phyloP scores from a whole-genome alignment of 805 yeast genomes.

The Scheffersomyces spartinae region DNA sequence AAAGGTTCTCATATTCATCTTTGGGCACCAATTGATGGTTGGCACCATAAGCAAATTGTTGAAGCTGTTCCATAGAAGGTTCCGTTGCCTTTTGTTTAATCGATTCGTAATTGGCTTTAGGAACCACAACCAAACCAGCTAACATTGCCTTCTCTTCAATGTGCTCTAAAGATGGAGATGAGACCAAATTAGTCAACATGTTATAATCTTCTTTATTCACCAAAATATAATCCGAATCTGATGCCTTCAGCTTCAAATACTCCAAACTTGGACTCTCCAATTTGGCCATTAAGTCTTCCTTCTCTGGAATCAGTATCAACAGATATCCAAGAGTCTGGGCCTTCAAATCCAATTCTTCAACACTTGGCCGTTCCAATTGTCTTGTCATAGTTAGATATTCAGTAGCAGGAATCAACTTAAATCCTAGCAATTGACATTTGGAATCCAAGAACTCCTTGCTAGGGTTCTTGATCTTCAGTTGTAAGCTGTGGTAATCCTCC shows the following conservation, averaged over 20 bases:
- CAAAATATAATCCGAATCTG: conserved; percentile 6
- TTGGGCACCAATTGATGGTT: conserved; percentile 4
- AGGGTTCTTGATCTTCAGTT: no score
- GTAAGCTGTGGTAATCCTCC: no score
- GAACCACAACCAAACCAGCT: conserved; percentile 5
- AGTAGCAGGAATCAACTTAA: no score
- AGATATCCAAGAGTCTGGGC: conserved; percentile 1
- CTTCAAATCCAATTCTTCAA: conserved; percentile 1
- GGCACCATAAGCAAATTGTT: neutral
- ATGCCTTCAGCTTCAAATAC: conserved; percentile 13
- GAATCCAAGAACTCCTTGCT: no score
- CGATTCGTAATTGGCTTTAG: conserved; percentile 2
- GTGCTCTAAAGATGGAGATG: conserved; percentile 8
- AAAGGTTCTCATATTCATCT: conserved; percentile 9
- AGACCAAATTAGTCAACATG: conserved; percentile 7
- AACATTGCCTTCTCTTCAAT: conserved; percentile 5
- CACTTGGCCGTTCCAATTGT: neutral
- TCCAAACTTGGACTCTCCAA: conserved; percentile 10
- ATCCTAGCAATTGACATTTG: no score
- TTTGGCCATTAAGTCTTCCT: conserved; percentile 1
- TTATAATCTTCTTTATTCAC: conserved; percentile 4
- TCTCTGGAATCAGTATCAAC: no score
- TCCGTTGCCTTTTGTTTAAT: conserved; percentile 1
- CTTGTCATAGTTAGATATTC: no score
- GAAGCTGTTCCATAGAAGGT: conserved; percentile 1